phyloP scores from a whole-genome alignment of 495 filamentous ascomycete genomes.

The Acidomyces sp. region DNA sequence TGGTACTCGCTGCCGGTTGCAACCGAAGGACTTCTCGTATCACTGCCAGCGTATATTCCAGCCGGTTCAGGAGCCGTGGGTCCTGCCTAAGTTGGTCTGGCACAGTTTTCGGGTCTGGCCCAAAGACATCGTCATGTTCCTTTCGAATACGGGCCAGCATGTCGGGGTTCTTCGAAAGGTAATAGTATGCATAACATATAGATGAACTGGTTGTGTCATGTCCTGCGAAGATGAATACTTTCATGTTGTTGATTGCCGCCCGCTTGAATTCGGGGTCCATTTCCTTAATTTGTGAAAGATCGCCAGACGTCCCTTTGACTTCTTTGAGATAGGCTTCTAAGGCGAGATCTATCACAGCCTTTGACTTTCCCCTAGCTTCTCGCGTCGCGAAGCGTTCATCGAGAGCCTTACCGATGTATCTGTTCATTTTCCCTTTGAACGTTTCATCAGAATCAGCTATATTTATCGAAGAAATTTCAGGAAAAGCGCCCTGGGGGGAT shows the following conservation, averaged over 20 bases:
- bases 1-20: constrained; percentile 21
- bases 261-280: constrained; percentile 21
- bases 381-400: constrained; percentile 26
- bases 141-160: constrained; percentile 24
- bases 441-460: too few relatives aligned
- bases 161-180: constrained; percentile 28
- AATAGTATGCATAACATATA: constrained; percentile 30
- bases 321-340: constrained; percentile 25
- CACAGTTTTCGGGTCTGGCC: constrained; percentile 13
- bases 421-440: constrained; percentile 29
- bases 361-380: constrained; percentile 1
- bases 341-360: constrained; percentile 29
- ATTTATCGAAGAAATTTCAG: too few relatives aligned
- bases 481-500: too few relatives aligned
- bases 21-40: constrained; percentile 23
- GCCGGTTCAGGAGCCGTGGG: constrained; percentile 19
- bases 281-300: constrained; percentile 2
- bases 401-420: constrained; percentile 26
- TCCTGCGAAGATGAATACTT: constrained; percentile 33
- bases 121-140: constrained; percentile 31
- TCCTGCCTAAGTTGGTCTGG: constrained; percentile 6
- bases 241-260: constrained; percentile 24
- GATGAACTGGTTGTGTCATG: constrained; percentile 36
- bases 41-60: constrained; percentile 25
- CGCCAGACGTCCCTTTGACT: constrained; percentile 5